These are phyloP conservation scores for Pichia sp. DNA, from an alignment of 1,139 yeast genomes.

Conservation along the genomic window DNA sequence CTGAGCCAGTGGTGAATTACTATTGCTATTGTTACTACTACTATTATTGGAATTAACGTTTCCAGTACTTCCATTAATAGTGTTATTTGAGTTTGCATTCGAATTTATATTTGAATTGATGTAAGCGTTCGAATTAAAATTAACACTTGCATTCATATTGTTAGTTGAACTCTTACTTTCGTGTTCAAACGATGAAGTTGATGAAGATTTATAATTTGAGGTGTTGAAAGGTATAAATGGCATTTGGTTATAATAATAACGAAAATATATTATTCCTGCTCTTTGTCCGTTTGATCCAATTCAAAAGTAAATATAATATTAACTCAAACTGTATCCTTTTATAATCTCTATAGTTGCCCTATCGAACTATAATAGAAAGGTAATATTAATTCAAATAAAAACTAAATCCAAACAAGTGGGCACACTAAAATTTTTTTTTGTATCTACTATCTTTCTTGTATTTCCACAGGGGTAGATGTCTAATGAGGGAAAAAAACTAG, in stretches of 20 bases:
- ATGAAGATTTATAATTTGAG: constrained; percentile 1
- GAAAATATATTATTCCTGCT: neutral
- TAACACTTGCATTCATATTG: neutral
- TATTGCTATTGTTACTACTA: constrained; percentile 3
- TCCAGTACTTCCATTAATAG: neutral
- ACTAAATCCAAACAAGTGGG: too few species aligned
- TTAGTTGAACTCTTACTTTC: neutral
- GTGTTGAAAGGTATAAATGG: constrained; percentile 10
- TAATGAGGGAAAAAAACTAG: too few species aligned
- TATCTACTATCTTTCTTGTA: too few species aligned
- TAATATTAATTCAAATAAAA: too few species aligned
- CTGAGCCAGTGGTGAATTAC: constrained; percentile 5
- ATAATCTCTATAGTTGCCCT: too few species aligned
- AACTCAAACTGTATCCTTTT: too few species aligned
- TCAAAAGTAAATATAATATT: neutral
- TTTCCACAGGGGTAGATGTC: too few species aligned
- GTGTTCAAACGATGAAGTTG: constrained; percentile 1
- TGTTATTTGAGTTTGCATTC: neutral
- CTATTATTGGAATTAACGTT: neutral
- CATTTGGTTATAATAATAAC: neutral
- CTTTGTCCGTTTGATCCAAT: neutral
- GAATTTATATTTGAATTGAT: too few species aligned
- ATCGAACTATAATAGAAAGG: too few species aligned
- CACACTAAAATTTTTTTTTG: too few species aligned
- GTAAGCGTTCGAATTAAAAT: too few species aligned